Conservation (phyloP, 139 green algal genomes). For the Micractinium conductrix region DNA sequence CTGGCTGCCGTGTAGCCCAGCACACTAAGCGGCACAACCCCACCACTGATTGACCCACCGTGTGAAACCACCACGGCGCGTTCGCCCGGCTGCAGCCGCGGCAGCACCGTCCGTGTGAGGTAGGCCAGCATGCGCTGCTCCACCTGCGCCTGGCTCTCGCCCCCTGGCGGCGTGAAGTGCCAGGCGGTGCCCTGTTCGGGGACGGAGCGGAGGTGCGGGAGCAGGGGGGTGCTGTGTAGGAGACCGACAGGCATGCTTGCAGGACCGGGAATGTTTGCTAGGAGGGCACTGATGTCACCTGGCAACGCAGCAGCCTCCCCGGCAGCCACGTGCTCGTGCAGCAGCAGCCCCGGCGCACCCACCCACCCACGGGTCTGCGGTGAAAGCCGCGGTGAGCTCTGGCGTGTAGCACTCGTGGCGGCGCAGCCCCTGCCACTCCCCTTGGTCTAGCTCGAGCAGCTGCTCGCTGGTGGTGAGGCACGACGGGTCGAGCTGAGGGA, state of each 20-base stretch:
- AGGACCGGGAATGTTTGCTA: no score
- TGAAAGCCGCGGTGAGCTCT: background rate
- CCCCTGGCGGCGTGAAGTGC: conserved; percentile 36
- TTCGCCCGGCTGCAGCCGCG: background rate
- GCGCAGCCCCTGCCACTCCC: conserved; percentile 33
- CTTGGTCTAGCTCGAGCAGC: conserved; percentile 49
- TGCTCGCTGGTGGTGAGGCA: conserved; percentile 1
- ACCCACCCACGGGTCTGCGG: conserved; percentile 29
- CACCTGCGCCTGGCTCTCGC: conserved; percentile 47
- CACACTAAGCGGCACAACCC: no score
- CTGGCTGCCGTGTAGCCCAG: no score
- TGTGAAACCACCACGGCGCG: conserved; percentile 34
- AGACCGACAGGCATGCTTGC: no score
- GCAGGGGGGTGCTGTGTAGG: no score
- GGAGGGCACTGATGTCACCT: no score
- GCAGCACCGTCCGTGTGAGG: conserved; percentile 30
- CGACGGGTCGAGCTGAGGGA: background rate
- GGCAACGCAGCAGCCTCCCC: no score
- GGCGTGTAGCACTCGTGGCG: conserved; percentile 27
- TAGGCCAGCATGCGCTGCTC: conserved; percentile 46
- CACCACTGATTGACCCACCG: conserved; percentile 22
- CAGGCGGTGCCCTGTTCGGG: background rate
- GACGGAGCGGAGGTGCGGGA: background rate
- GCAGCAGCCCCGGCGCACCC: no score
- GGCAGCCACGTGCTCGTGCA: no score